Evolutionary conservation across 2,329 filamentous ascomycete species (phyloP), one percentile per base, ranked within the genome.

Genomic region (Botryotinia convoluta): DNA sequence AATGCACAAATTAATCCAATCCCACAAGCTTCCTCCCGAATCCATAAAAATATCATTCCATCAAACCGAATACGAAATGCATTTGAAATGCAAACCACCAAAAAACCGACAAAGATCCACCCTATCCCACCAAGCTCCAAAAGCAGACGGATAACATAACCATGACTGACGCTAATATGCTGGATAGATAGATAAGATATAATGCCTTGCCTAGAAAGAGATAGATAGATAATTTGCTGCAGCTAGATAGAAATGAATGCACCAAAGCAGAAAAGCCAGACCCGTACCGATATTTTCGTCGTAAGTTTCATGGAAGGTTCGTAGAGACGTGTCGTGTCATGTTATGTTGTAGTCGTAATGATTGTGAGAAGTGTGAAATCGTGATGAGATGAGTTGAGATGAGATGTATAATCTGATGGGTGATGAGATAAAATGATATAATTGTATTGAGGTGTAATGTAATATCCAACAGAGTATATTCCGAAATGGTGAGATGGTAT

Each of bases 111-210:
- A 57, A 57, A 57, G 60, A 42, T 42, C 60, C 60, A 26, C 60
- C 60, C 14, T 37, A 39, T 39, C 26, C 59, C 22, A 61, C 32
- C 60, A 26, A n/a, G 26, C 35, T n/a, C 26, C 37, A 39, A 62
- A 62, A 57, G 35, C 35, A 62, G 22, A 39, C 22, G 26, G 60
- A 39, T 26, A 39, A 37, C 10, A 26, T 61, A 26, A 61, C 35
- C 59, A n/a, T 54, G 48, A n/a, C 48, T 61, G 59, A 62, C 60
- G 35, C 60, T 64, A 45, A 64, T 45, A 64, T 64, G 62, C 62
- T 35, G 29, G 18, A 45, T 64, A 32, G n/a, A 64, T 57, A 32
- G n/a, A 45, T 64, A 16, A 42, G 48, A 54, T 61, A 39, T 39
- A 26, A 61, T 61, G 14, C 51, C n/a, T 32, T 39, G n/a, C 14